Evolutionary conservation across 1,284 basidiomycete species (phyloP).

Genomic region (Ceratobasidium sp.): DNA sequence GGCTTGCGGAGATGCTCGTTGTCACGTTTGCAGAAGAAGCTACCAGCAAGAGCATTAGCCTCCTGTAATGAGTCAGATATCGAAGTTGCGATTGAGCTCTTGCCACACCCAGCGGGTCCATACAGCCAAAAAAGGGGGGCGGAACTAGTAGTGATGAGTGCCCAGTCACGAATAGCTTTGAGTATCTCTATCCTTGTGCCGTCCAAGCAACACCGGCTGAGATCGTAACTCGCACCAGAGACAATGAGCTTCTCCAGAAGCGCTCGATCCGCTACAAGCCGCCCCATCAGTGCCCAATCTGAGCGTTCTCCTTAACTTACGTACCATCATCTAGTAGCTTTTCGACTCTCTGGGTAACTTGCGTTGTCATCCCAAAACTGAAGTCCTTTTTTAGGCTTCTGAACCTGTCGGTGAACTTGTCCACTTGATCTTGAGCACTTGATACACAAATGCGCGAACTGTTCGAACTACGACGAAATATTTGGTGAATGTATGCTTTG

Average conservation of each 20-base stretch:
- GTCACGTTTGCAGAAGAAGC: constrained; percentile 22
- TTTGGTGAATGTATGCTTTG: no score
- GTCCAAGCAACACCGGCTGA: neutral
- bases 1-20: constrained; percentile 10
- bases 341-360: neutral
- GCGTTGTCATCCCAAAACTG: neutral
- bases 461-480: neutral
- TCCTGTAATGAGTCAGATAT: neutral
- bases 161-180: neutral
- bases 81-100: neutral
- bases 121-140: neutral
- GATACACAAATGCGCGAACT: neutral
- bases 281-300: neutral
- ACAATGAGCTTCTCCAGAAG: neutral
- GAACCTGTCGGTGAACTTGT: neutral
- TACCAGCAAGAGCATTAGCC: neutral
- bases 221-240: neutral
- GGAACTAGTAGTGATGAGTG: neutral
- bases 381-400: neutral
- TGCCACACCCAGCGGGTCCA: constrained; percentile 3
- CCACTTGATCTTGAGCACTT: constrained; percentile 5
- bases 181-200: neutral
- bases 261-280: neutral
- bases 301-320: neutral
- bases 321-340: neutral